These are phyloP conservation scores for Bipolaris sorokiniana DNA, from an alignment of 2,329 filamentous ascomycete species.

Conservation along the genomic window DNA sequence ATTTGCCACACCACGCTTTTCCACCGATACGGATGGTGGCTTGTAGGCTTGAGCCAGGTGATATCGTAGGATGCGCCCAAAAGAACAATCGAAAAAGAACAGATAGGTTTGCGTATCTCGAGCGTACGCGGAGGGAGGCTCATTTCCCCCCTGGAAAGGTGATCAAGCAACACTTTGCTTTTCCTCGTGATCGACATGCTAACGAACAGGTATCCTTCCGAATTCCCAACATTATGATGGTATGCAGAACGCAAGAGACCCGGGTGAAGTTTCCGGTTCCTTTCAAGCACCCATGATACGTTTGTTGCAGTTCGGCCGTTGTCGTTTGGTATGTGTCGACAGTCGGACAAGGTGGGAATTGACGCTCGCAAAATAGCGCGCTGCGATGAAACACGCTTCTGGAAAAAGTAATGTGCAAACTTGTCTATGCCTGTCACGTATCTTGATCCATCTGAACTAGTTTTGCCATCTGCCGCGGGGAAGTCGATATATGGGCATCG, in stretches of 20 bases:
- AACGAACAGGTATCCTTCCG: constrained; percentile 4
- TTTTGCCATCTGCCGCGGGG: not conserved
- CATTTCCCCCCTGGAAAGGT: not conserved
- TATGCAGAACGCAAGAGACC: constrained; percentile 1
- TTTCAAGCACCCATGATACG: not conserved
- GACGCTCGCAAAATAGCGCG: not conserved
- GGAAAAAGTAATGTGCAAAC: constrained; percentile 9
- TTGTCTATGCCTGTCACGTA: not conserved
- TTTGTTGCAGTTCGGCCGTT: not conserved
- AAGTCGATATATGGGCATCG: not conserved
- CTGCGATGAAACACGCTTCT: constrained; percentile 9
- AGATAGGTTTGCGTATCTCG: not conserved
- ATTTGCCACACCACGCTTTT: not conserved
- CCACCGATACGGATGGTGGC: not conserved
- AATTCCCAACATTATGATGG: constrained; percentile 2
- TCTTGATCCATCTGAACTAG: not conserved
- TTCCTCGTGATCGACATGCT: constrained; percentile 9
- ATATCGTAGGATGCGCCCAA: not conserved
- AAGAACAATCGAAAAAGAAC: constrained; percentile 4
- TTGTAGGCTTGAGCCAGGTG: constrained; percentile 1
- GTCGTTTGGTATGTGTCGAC: too few relatives aligned
- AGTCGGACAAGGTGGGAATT: not conserved
- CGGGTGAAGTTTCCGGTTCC: not conserved
- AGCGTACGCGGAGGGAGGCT: constrained; percentile 5
- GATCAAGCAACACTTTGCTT: constrained; percentile 4